Base-by-base conservation (phyloP, 2,329 filamentous ascomycete species). In the Aspergillus udagawae region DNA sequence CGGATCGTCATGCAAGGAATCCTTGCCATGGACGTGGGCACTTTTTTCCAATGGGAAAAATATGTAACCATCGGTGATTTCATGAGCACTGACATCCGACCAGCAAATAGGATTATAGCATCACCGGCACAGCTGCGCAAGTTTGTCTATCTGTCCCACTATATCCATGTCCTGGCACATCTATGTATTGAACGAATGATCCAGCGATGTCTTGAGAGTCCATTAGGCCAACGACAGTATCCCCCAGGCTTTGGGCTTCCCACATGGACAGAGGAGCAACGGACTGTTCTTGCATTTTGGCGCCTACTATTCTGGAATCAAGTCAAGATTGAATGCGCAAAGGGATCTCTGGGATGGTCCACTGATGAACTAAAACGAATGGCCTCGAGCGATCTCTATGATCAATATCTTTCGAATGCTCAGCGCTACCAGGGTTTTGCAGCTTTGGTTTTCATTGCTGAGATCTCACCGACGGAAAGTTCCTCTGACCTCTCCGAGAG, bases 191-290 rank as follows among this genome's bases (percentile, higher is more conserved):
- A 49, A 7, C 2, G 32, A 7, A n/a, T 28, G 44, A 21, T 50
- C 9, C 47, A 21, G 6, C 44, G 23, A 14, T 54, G 47, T 8
- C 41, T 44, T n/a, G 7, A 12, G 7, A 44, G 41, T 21, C 41
- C 7, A 21, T 12, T 21, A n/a, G n/a, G 41, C 17, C 41, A 9
- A 10, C 41, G 20, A 12, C 8, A 54, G 23, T 49, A 38, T 12
- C 21, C 32, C 45, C 12, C 28, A 27, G 7, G 23, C 21, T 41
- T 49, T 32, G 3, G 2, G 23, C 7, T 42, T 25, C 20, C 52
- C 29, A 44, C 52, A 8, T 54, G 52, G 52, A 50, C 52, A 10
- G 52, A 54, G 27, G 52, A 54, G 45, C 52, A 54, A 27, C 52
- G 52, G 20, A 41, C 12, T 4, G 12, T 54, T 21, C 52, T 54